Percentiles rank a stretch among this genome's conserved stretches.
Conservation (phyloP, 2,329 filamentous ascomycete species). For the Stemphylium vesicarium region DNA sequence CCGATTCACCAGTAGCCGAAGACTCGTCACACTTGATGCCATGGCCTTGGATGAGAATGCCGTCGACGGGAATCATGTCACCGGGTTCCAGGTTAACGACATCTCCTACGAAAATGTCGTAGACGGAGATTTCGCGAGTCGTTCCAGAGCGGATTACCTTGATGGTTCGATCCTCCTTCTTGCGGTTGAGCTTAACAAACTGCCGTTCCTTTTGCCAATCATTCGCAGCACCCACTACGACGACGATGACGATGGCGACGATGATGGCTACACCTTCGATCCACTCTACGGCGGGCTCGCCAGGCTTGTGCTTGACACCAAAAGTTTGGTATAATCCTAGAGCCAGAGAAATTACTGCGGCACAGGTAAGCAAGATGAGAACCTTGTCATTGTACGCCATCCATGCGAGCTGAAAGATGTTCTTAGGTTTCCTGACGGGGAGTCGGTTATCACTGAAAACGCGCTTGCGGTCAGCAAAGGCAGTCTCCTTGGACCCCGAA, state of each 20-base stretch:
- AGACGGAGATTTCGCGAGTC: constrained; percentile 68
- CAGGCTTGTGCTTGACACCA: constrained; percentile 60
- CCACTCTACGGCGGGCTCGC: constrained; percentile 71
- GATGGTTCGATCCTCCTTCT: constrained; percentile 76
- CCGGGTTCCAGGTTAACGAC: constrained; percentile 74
- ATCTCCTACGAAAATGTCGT: constrained; percentile 72
- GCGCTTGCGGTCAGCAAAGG: constrained; percentile 69
- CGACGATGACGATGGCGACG: constrained; percentile 76
- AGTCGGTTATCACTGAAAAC: constrained; percentile 74
- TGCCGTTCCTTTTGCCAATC: constrained; percentile 84
- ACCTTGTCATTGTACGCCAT: constrained; percentile 85
- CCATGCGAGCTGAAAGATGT: constrained; percentile 75
- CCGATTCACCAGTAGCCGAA: constrained; percentile 75
- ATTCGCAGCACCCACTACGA: constrained; percentile 77
- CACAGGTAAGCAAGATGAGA: constrained; percentile 58
- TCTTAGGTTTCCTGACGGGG: constrained; percentile 73
- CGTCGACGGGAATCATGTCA: constrained; percentile 74
- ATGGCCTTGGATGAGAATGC: constrained; percentile 70
- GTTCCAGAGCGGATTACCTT: constrained; percentile 79
- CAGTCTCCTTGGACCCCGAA: constrained; percentile 35
- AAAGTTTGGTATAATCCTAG: constrained; percentile 77
- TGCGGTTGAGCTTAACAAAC: constrained; percentile 80
- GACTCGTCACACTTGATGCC: constrained; percentile 75
- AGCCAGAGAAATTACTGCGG: constrained; percentile 74
- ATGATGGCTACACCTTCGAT: constrained; percentile 83